These are phyloP conservation scores for Fremontodendron californicum DNA, from an alignment of 345 rosid species.

Conservation along the genomic window DNA sequence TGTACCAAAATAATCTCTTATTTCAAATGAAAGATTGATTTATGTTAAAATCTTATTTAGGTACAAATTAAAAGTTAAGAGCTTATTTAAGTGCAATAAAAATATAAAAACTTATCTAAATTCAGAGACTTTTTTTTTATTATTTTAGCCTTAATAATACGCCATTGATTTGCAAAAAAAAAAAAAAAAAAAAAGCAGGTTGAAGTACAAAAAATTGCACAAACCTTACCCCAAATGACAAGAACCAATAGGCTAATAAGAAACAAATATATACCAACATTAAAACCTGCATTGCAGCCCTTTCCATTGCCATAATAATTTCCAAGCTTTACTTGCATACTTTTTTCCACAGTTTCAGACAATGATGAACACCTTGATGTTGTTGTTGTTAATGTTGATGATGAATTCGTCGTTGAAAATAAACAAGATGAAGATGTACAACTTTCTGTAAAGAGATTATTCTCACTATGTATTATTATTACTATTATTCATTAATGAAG, in stretches of 20 bases:
- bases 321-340: neutral
- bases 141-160: too few relatives aligned
- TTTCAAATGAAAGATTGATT: too few relatives aligned
- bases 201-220: slow-evolving; percentile 48
- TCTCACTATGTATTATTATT: neutral
- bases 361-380: neutral
- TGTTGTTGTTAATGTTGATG: neutral
- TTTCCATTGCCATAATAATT: too few relatives aligned
- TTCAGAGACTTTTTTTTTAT: too few relatives aligned
- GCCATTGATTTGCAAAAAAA: slow-evolving; percentile 20
- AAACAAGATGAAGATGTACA: neutral
- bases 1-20: too few relatives aligned
- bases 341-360: too few relatives aligned
- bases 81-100: too few relatives aligned
- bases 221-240: slow-evolving; percentile 48
- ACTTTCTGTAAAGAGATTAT: neutral
- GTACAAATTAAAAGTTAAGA: too few relatives aligned
- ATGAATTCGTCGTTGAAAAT: neutral
- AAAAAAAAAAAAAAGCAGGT: too few relatives aligned
- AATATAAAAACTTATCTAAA: too few relatives aligned
- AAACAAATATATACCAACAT: slow-evolving; percentile 27
- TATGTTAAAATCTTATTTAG: too few relatives aligned
- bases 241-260: slow-evolving; percentile 31
- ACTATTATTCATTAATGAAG: neutral
- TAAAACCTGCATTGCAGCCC: neutral